Evolutionary conservation across 352 stramenopile genomes (phyloP).

Genomic region (Phytophthora constricta): DNA sequence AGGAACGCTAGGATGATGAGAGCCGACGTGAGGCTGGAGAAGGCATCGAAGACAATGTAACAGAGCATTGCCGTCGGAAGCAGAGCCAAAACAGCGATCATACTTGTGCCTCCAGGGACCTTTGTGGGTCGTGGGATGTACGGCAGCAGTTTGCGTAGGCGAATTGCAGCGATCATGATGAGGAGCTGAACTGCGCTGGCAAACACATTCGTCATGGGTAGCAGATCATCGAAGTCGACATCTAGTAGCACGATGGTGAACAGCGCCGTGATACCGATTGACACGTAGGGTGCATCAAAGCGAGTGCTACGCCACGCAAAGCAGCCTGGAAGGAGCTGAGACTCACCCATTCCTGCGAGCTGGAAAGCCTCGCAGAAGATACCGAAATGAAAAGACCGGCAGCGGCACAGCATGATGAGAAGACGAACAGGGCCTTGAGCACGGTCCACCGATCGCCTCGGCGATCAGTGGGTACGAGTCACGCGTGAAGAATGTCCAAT

Average conservation of each 20-base stretch:
- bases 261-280: conserved; percentile 35
- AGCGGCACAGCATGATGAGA: conserved; percentile 72
- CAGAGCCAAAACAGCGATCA: conserved; percentile 16
- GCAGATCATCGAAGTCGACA: conserved; percentile 59
- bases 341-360: conserved; percentile 71
- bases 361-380: conserved; percentile 91
- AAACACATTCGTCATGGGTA: conserved; percentile 90
- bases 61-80: conserved; percentile 22
- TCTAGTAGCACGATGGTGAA: conserved; percentile 36
- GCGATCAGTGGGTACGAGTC: conserved; percentile 87
- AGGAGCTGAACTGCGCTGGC: conserved; percentile 82
- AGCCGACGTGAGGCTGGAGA: conserved; percentile 18
- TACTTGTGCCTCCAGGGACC: conserved; percentile 28
- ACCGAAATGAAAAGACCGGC: conserved; percentile 88
- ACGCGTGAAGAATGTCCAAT: conserved; percentile 82
- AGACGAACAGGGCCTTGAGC: conserved; percentile 83
- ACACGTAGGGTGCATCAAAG: conserved; percentile 44
- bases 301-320: conserved; percentile 61
- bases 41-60: conserved; percentile 36
- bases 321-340: conserved; percentile 71
- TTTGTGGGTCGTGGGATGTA: conserved; percentile 60
- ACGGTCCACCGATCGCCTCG: conserved; percentile 78
- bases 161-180: conserved; percentile 88
- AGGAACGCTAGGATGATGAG: conserved; percentile 44
- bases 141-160: conserved; percentile 69